These are phyloP conservation scores for Rhizopus stolonifer DNA, from an alignment of 371 early-diverging fungal genomes.

Conservation along the genomic window DNA sequence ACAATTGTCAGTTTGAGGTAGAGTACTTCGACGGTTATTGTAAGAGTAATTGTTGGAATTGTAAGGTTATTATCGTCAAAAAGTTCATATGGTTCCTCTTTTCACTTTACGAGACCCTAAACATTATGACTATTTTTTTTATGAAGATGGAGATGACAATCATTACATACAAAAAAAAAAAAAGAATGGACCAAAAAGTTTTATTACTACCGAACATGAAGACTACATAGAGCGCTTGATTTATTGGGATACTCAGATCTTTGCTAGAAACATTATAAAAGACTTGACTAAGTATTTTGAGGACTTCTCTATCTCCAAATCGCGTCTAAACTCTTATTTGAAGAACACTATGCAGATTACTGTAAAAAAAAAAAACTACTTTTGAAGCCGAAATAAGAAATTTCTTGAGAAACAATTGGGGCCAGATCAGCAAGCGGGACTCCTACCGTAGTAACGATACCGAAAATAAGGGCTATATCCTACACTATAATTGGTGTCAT, in stretches of 20 bases:
- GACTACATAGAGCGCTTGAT: conserved; percentile 1
- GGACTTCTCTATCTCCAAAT: neutral
- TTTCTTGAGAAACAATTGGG: conserved; percentile 3
- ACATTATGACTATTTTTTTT: no score
- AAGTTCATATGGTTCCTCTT: no score
- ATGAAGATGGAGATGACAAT: no score
- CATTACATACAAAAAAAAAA: no score
- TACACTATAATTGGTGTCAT: no score
- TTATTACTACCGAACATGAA: conserved; percentile 6
- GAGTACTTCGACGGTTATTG: no score
- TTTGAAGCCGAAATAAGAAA: conserved; percentile 6
- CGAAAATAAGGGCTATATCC: conserved; percentile 1
- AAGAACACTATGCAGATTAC: conserved; percentile 3
- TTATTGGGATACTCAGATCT: neutral
- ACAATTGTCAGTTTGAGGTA: no score
- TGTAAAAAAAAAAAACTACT: no score
- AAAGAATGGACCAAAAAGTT: neutral
- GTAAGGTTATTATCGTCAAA: no score
- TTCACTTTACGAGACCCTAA: no score
- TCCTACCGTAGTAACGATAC: conserved; percentile 5
- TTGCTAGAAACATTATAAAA: neutral
- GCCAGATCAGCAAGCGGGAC: conserved; percentile 5
- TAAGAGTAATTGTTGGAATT: no score
- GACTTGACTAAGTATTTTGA: conserved; percentile 2
- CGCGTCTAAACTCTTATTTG: neutral